Percentiles rank a stretch among this genome's conserved stretches.
Evolutionary conservation across 106 monocot species (phyloP).

Genomic region (Dioscorea zingiberensis): DNA sequence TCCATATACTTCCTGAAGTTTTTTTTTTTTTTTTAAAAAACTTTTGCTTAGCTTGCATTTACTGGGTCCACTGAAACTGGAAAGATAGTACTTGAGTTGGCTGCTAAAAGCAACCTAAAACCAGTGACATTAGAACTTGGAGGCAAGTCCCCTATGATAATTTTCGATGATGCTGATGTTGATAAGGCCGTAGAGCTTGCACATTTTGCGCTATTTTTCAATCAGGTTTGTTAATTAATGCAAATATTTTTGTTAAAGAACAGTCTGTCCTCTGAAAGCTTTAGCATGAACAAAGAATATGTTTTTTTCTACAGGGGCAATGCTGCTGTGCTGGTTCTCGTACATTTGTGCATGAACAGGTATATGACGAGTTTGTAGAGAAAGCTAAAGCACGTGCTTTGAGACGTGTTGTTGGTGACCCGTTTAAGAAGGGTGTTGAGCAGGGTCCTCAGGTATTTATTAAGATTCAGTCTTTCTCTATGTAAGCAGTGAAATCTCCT

Average conservation of each 20-base stretch:
- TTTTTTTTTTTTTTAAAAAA: no score
- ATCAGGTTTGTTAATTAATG: constrained; percentile 61
- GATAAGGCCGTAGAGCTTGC: constrained; percentile 89
- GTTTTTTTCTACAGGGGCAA: constrained; percentile 53
- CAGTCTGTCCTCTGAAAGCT: no score
- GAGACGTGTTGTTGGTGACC: constrained; percentile 86
- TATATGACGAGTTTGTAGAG: constrained; percentile 93
- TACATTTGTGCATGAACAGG: constrained; percentile 81
- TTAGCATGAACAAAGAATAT: no score
- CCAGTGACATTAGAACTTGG: constrained; percentile 84
- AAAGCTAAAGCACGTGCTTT: constrained; percentile 77
- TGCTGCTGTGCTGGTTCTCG: constrained; percentile 94
- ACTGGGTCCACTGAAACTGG: constrained; percentile 91
- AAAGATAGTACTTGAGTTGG: constrained; percentile 84
- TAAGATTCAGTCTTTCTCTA: no score
- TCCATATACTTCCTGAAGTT: no score
- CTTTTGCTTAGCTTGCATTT: constrained; percentile 66
- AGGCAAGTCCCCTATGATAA: constrained; percentile 69
- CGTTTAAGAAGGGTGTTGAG: constrained; percentile 83
- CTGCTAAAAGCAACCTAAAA: constrained; percentile 92
- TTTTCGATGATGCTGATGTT: constrained; percentile 83
- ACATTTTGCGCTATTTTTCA: constrained; percentile 92
- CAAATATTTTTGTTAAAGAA: no score
- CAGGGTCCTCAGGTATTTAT: constrained; percentile 86
- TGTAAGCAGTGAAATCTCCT: no score